Conservation (phyloP, 108 stramenopile species). For the Nitzschia sp. region DNA sequence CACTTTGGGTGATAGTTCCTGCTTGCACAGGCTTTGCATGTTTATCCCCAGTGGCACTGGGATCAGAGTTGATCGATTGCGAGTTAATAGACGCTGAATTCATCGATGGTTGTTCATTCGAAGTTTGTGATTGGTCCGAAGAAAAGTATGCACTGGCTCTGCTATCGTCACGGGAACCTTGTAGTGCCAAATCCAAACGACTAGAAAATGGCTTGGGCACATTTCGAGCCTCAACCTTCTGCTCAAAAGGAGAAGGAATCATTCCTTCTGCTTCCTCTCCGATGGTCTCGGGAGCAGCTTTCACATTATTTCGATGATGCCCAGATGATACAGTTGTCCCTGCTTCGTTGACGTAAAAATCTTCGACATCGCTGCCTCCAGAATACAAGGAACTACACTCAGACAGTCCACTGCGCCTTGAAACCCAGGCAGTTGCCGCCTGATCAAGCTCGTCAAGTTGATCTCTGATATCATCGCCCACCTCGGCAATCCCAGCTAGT, state of each 20-base stretch:
- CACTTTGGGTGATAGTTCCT: neutral
- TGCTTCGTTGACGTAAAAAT: slow-evolving; percentile 22
- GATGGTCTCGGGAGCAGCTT: neutral
- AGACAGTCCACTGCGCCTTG: neutral
- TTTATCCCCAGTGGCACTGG: neutral
- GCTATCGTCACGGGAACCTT: neutral
- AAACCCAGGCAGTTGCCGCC: neutral
- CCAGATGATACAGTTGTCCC: neutral
- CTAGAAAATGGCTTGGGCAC: neutral
- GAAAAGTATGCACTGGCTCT: neutral
- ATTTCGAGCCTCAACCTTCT: slow-evolving; percentile 9
- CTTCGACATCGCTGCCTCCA: neutral
- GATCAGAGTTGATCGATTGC: neutral
- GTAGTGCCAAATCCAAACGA: neutral
- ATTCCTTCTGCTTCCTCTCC: neutral
- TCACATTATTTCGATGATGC: neutral
- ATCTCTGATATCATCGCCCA: neutral
- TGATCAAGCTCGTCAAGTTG: slow-evolving; percentile 32
- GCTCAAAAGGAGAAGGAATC: neutral
- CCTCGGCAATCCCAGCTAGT: neutral
- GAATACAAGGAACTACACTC: neutral
- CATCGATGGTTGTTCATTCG: neutral
- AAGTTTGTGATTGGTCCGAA: neutral
- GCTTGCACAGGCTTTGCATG: neutral
- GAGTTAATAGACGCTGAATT: neutral